phyloP scores from a whole-genome alignment of 2,329 filamentous ascomycete genomes.

The Myrmaecium sp. region DNA sequence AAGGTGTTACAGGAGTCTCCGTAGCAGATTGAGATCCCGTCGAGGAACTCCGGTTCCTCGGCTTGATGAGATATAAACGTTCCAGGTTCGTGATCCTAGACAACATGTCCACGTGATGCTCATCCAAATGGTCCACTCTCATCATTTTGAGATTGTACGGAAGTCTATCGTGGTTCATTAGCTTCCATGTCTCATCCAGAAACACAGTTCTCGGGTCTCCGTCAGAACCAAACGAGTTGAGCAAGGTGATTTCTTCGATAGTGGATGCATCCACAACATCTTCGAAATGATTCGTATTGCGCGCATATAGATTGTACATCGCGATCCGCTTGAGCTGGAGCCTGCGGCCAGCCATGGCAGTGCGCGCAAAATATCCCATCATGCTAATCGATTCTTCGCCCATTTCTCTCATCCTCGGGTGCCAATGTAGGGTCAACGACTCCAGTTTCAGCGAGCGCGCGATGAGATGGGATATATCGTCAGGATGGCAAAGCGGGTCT shows the following conservation, averaged over 20 bases:
- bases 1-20: slow-evolving; percentile 15
- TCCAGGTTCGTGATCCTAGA: slow-evolving; percentile 28
- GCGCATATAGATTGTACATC: slow-evolving; percentile 41
- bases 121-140: slow-evolving; percentile 31
- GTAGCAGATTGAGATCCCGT: slow-evolving; percentile 12
- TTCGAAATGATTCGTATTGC: slow-evolving; percentile 30
- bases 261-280: slow-evolving; percentile 23
- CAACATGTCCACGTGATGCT: slow-evolving; percentile 27
- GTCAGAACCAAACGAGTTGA: slow-evolving; percentile 35
- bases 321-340: slow-evolving; percentile 33
- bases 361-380: slow-evolving; percentile 38
- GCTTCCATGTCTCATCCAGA: slow-evolving; percentile 38
- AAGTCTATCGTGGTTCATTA: slow-evolving; percentile 9
- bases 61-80: slow-evolving; percentile 34
- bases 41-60: slow-evolving; percentile 11
- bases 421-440: slow-evolving; percentile 42
- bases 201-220: slow-evolving; percentile 31
- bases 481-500: slow-evolving; percentile 46
- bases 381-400: slow-evolving; percentile 41
- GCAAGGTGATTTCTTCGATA: slow-evolving; percentile 33
- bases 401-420: slow-evolving; percentile 40
- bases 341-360: slow-evolving; percentile 28
- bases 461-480: slow-evolving; percentile 42
- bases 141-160: slow-evolving; percentile 29
- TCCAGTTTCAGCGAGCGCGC: slow-evolving; percentile 35